phyloP scores from a whole-genome alignment of 2,329 filamentous ascomycete species.

The Fusarium miscanthi region DNA sequence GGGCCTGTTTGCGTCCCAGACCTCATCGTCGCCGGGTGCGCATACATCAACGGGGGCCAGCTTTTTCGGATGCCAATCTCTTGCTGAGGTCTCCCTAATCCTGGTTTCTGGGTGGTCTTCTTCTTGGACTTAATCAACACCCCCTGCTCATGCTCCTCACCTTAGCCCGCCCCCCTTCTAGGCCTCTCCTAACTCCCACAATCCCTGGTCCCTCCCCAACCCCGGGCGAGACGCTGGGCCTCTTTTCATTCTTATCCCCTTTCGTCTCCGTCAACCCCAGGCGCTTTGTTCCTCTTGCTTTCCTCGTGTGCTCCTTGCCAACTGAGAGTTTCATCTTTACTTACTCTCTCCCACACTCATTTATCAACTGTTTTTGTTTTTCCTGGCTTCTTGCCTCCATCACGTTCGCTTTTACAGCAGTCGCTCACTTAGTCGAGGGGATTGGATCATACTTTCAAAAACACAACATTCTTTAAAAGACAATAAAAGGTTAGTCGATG shows the following conservation, averaged over 20 bases:
- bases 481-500: constrained; percentile 41
- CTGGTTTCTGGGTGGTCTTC: not conserved
- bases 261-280: constrained; percentile 42
- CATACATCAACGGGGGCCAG: constrained; percentile 7
- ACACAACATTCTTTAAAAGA: constrained; percentile 32
- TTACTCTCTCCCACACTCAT: constrained; percentile 67
- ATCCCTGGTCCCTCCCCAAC: constrained; percentile 27
- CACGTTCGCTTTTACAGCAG: constrained; percentile 48
- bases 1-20: constrained; percentile 29
- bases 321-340: constrained; percentile 60
- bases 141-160: constrained; percentile 20
- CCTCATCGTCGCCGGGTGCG: constrained; percentile 21
- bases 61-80: constrained; percentile 33
- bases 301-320: constrained; percentile 56
- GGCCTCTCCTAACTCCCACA: constrained; percentile 23
- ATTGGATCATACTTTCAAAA: constrained; percentile 10
- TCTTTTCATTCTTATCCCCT: constrained; percentile 43
- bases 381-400: constrained; percentile 37
- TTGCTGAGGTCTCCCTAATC: constrained; percentile 15
- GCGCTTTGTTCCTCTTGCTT: constrained; percentile 42
- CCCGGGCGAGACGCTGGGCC: constrained; percentile 39
- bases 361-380: constrained; percentile 49
- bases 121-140: constrained; percentile 8
- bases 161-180: constrained; percentile 17
- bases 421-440: constrained; percentile 41